These are phyloP conservation scores for Pyrus betulifolia DNA, from an alignment of 306 rosid genomes.

Conservation along the genomic window DNA sequence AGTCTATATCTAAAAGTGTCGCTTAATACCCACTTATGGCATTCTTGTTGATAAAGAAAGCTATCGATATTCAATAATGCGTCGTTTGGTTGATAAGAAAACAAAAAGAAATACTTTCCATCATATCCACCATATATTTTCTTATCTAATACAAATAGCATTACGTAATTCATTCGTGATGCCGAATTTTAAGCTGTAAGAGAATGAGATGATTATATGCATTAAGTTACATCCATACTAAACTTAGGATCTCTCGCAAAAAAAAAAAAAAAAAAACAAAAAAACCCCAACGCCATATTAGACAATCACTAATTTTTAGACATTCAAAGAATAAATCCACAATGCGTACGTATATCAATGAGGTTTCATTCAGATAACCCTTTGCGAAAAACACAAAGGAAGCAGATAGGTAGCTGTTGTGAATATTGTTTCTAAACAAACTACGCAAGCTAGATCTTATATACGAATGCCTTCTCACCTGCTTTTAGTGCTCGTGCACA, in stretches of 20 bases:
- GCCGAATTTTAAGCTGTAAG: background rate
- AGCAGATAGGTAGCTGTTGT: background rate
- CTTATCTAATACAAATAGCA: background rate
- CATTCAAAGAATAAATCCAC: background rate
- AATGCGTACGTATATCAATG: background rate
- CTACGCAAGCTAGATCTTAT: background rate
- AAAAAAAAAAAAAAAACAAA: too few relatives aligned
- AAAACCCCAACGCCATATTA: background rate
- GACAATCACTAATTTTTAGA: background rate
- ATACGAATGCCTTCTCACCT: slow-evolving; percentile 18
- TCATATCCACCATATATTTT: background rate
- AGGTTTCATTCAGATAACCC: background rate
- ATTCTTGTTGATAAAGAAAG: background rate
- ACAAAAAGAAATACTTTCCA: background rate
- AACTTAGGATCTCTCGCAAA: background rate
- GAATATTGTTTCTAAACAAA: too few relatives aligned
- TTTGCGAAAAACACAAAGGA: background rate
- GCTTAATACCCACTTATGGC: background rate
- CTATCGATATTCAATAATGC: background rate
- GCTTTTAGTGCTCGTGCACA: slow-evolving; percentile 60
- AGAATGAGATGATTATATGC: background rate
- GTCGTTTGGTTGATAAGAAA: background rate
- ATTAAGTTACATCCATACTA: background rate
- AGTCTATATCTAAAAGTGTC: background rate
- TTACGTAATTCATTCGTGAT: too few relatives aligned